Evolutionary conservation across 257 asterid genomes (phyloP).

Genomic region (Echium plantagineum): DNA sequence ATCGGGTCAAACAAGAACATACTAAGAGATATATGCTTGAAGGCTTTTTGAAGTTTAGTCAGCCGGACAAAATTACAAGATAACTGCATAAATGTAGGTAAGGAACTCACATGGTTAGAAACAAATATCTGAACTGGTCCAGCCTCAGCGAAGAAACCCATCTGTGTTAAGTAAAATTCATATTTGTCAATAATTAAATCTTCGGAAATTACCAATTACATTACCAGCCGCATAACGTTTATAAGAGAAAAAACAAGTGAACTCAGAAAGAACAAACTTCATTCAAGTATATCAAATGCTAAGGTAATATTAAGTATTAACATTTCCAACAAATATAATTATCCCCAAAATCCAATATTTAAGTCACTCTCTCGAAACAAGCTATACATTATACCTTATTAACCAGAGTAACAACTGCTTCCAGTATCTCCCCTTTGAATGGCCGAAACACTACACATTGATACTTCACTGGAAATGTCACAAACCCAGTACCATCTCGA

Average conservation of each 20-base stretch:
- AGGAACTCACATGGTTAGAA: conserved; percentile 62
- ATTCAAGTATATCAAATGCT: too few relatives aligned
- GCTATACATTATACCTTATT: too few relatives aligned
- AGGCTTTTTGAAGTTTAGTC: too few relatives aligned
- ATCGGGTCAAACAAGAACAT: neutral
- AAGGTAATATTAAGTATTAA: too few relatives aligned
- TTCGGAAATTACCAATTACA: neutral
- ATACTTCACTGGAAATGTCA: conserved; percentile 78
- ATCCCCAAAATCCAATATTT: too few relatives aligned
- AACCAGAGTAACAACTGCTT: too few relatives aligned
- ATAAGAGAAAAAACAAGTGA: neutral
- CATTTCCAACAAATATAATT: too few relatives aligned
- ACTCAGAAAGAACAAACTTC: neutral
- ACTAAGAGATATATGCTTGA: neutral
- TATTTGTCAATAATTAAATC: neutral
- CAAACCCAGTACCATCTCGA: conserved; percentile 96
- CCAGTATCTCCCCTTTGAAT: too few relatives aligned
- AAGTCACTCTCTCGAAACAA: conserved; percentile 35
- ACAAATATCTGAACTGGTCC: conserved; percentile 96
- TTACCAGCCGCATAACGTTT: neutral
- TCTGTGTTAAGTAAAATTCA: conserved; percentile 35
- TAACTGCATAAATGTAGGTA: neutral
- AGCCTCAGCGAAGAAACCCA: conserved; percentile 97
- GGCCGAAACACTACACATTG: conserved; percentile 96
- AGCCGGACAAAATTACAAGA: too few relatives aligned